Evolutionary conservation across 371 early-diverging fungal genomes (phyloP), one percentile per base, ranked within the genome.

Genomic region (Saksenaea vasiformis): DNA sequence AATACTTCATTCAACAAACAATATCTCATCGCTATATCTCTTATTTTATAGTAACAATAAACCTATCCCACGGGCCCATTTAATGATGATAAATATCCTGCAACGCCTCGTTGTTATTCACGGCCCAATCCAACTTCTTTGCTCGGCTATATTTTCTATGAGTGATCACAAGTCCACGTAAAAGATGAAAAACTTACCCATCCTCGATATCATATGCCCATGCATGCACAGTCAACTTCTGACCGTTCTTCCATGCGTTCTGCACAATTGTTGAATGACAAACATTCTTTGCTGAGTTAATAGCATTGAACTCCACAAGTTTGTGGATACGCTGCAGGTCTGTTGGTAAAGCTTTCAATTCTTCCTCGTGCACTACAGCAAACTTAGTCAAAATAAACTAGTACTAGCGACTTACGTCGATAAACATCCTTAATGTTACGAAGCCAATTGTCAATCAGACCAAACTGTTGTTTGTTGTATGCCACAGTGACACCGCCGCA

Each of bases 401-500:
- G n/a, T 9, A 8, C n/a, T 15, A 11, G 9, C 43, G 38, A 64
- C 78, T 71, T 73, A 76, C 78, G 70, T 72, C 67, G 76, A 72
- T 91, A 89, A 28, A 93, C 84, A 68, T 92, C 91, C 77, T 90
- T 89, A 77, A 94, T 86, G 64, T 82, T 84, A 41, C 86, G 75
- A 24, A 94, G 85, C 95, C 94, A 94, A 80, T 90, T 90, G 76
- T 95, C 94, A 38, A 95, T 87, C 61, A 91, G 70, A 36, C 93
- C 95, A 63, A 74, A 90, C 35, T 90, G 90, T 14, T 78, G 69
- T 31, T 79, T 75, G n/a, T 82, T 80, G 57, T 65, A 69, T n/a
- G 90, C 85, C 15, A 93, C 91, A 58, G 81, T 80, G 26, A 95
- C 90, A 65, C 96, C 98, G 54, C 94, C 96, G 75, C 96, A 96